Conservation (phyloP, 495 filamentous ascomycete genomes). For the Aspergillus bertholletiae region DNA sequence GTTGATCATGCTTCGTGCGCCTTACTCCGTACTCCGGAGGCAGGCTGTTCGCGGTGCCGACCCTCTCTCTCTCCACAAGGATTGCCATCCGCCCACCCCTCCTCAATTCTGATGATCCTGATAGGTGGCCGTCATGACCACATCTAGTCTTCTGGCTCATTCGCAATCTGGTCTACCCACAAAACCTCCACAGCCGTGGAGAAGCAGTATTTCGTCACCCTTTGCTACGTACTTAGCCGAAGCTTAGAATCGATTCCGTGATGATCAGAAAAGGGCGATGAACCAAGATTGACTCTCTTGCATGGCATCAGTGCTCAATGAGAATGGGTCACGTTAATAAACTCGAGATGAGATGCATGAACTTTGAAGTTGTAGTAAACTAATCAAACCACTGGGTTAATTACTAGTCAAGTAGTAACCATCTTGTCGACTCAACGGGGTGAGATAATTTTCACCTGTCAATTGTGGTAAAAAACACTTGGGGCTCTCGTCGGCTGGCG, state of each 20-base stretch:
- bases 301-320: no score
- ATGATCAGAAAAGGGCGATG: not conserved
- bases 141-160: not conserved
- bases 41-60: not conserved
- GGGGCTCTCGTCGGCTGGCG: not conserved
- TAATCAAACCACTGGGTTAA: no score
- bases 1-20: no score
- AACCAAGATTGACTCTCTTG: no score
- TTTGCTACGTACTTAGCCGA: not conserved
- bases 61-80: not conserved
- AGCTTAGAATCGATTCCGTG: not conserved
- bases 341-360: no score
- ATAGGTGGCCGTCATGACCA: not conserved
- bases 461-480: not conserved
- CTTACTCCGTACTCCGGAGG: no score
- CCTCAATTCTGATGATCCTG: no score
- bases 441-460: not conserved
- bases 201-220: not conserved
- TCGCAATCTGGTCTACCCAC: not conserved
- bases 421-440: no score
- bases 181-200: conserved; percentile 1
- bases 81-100: not conserved
- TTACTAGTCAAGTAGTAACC: no score
- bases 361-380: no score
- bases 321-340: not conserved